These are phyloP conservation scores for Pseudozyma hubeiensis DNA, from an alignment of 1,284 basidiomycete genomes.

Conservation along the genomic window DNA sequence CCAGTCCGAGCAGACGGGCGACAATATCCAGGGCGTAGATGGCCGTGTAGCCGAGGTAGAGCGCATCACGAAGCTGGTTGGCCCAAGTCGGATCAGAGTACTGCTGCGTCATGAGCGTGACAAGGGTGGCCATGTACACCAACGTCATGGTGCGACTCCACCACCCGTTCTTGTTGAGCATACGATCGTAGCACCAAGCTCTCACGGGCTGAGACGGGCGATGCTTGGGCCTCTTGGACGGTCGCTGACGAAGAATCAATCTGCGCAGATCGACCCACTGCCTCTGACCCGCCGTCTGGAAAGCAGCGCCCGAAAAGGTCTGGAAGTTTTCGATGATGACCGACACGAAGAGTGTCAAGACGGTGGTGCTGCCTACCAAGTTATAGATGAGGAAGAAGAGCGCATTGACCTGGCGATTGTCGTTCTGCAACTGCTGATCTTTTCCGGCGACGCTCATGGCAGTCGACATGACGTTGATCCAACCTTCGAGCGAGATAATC, in stretches of 20 bases:
- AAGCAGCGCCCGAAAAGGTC: constrained; percentile 82
- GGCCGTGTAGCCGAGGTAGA: constrained; percentile 81
- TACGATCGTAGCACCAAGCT: constrained; percentile 91
- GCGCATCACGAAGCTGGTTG: constrained; percentile 78
- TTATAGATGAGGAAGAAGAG: constrained; percentile 95
- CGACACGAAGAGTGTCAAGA: constrained; percentile 72
- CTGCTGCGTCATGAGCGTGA: constrained; percentile 87
- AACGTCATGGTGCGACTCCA: constrained; percentile 87
- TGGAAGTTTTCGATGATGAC: constrained; percentile 95
- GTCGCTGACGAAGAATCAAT: constrained; percentile 85
- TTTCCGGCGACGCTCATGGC: constrained; percentile 82
- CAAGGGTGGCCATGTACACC: constrained; percentile 85
- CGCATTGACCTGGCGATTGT: constrained; percentile 73
- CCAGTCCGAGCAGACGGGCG: constrained; percentile 84
- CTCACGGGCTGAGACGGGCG: constrained; percentile 75
- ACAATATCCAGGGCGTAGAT: constrained; percentile 83
- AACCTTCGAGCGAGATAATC: constrained; percentile 92
- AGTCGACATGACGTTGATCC: constrained; percentile 89
- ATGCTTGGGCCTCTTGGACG: constrained; percentile 81
- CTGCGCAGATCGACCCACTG: constrained; percentile 96
- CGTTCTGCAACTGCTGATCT: constrained; percentile 60
- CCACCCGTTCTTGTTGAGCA: constrained; percentile 91
- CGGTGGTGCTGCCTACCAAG: constrained; percentile 88
- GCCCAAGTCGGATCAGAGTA: constrained; percentile 75
- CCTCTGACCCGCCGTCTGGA: constrained; percentile 82